These are phyloP conservation scores for Erodium trifolium DNA, from an alignment of 441 rosid genomes.

Conservation along the genomic window DNA sequence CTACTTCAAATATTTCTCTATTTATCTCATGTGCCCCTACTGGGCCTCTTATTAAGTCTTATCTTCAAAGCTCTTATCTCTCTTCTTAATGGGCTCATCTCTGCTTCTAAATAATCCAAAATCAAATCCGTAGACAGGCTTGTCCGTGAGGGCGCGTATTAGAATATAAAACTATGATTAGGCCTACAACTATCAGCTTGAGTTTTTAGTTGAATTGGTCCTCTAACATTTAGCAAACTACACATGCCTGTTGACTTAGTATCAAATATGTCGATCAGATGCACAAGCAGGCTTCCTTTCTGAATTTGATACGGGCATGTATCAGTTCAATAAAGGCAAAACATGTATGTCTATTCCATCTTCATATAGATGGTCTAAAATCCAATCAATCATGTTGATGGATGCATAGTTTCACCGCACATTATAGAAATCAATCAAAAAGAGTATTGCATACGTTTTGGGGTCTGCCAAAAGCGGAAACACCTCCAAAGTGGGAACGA, in stretches of 20 bases:
- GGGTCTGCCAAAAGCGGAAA: constrained; percentile 77
- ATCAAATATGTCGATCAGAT: not conserved
- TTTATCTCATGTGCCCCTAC: too few species aligned
- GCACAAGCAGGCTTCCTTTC: not conserved
- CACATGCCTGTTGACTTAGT: not conserved
- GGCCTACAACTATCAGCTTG: too few species aligned
- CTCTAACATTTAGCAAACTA: not conserved
- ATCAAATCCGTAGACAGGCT: too few species aligned
- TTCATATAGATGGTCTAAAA: not conserved
- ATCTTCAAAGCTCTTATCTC: too few species aligned
- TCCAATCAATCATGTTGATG: not conserved
- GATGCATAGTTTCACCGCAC: not conserved
- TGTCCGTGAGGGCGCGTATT: too few species aligned
- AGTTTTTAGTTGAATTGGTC: too few species aligned
- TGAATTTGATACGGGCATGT: not conserved
- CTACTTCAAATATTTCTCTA: too few species aligned
- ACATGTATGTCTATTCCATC: not conserved
- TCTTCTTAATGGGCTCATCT: too few species aligned
- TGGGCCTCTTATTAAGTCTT: too few species aligned
- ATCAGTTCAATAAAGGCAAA: not conserved
- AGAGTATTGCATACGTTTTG: constrained; percentile 49
- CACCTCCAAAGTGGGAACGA: constrained; percentile 88
- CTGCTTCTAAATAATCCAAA: too few species aligned
- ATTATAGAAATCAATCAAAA: constrained; percentile 5
- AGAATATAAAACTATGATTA: too few species aligned